Evolutionary conservation across 805 yeast species (phyloP), one percentile per base, ranked within the genome.

Genomic region (Isabelozyma pseudorhagii): DNA sequence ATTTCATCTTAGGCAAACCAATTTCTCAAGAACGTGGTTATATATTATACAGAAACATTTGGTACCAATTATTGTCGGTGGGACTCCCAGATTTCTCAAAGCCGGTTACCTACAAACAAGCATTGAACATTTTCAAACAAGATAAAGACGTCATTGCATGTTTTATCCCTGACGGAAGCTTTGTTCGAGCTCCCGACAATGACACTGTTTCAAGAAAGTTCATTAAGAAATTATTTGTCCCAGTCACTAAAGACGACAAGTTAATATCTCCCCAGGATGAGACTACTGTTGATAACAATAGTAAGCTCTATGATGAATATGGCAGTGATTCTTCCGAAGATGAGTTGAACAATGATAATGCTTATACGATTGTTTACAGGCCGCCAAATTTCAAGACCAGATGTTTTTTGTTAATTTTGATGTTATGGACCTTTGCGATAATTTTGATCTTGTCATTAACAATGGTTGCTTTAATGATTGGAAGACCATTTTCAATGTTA

Each of bases 111-210:
- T 64, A 71, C 47, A 50, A 58, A 2, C 80, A 78, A 44, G 84
- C 87, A 0, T 46, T 51, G 2, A 62, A 60, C 9, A 65, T 73
- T 3, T 84, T 84, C 56, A 59, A 64, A 9, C 68, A 68, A 3
- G 66, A 80, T 49, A 68, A 75, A 0, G 54, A 61, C 1, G 64
- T 75, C 0, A 69, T 69, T 38, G 83, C 87, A 0, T 83, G 81
- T 44, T 87, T 87, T 61, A 82, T 89, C 7, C 92, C 92, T 0
- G 86, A 89, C 64, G 99, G 99, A 3, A 72, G 74, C 44, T 86
- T 81, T 59, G 82, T 92, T 34, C 81, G 98, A 49, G 99, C 91
- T 1, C 99, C 99, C 0, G 85, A 82, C 50, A 80, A 80, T 54
- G 97, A 92, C 62, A 84, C 84, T 13, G 83, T 86, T 17, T 81